phyloP scores from a whole-genome alignment of 139 green algal genomes.

The Chlorella sp. region DNA sequence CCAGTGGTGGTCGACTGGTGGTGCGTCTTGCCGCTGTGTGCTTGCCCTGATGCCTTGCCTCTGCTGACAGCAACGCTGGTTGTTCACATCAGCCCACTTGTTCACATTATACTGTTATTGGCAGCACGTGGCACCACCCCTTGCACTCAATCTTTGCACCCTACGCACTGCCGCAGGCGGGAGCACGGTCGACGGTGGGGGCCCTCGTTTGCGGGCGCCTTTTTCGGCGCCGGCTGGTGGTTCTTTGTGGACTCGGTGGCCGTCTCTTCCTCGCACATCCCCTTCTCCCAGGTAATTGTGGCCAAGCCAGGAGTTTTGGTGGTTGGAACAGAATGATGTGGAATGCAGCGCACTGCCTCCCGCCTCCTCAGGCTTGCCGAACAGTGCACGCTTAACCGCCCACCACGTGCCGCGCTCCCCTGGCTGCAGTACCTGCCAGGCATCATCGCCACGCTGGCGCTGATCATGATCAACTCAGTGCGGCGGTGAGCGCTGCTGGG shows the following conservation, averaged over 20 bases:
- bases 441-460: conserved; percentile 84
- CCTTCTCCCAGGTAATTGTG: conserved; percentile 71
- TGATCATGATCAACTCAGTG: conserved; percentile 94
- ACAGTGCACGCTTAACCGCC: too few species aligned
- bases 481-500: conserved; percentile 52
- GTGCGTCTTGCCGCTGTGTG: neutral
- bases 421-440: conserved; percentile 85
- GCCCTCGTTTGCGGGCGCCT: conserved; percentile 61
- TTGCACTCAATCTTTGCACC: too few species aligned
- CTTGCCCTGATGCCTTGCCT: too few species aligned
- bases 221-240: conserved; percentile 88
- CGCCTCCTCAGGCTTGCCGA: too few species aligned
- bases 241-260: conserved; percentile 90
- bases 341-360: too few species aligned
- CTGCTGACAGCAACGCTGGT: too few species aligned
- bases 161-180: neutral
- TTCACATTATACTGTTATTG: too few species aligned
- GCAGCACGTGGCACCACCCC: too few species aligned
- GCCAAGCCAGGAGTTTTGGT: too few species aligned
- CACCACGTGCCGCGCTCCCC: neutral
- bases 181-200: conserved; percentile 45
- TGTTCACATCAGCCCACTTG: too few species aligned
- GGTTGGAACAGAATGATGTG: too few species aligned
- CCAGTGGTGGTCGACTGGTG: conserved; percentile 12
- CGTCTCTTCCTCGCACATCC: conserved; percentile 58